Percentiles rank a stretch among this genome's conserved stretches.
Evolutionary conservation across 2,329 filamentous ascomycete genomes (phyloP).

Genomic region (Amauroascus niger): DNA sequence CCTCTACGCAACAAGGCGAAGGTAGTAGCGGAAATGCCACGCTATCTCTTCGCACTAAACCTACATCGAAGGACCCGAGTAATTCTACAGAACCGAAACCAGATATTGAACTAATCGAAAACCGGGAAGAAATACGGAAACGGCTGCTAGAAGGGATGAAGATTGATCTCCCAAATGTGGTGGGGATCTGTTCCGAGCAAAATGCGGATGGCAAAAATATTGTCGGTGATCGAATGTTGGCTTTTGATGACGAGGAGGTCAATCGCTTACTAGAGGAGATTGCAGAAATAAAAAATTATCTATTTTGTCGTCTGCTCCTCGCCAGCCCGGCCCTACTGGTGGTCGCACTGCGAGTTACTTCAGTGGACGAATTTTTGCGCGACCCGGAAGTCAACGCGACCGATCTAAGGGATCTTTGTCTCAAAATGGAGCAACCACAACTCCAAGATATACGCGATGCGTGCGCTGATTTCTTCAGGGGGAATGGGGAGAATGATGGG

Average conservation of each 20-base stretch:
- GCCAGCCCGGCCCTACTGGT: slow-evolving; percentile 40
- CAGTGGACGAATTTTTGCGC: slow-evolving; percentile 39
- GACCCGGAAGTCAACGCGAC: slow-evolving; percentile 35
- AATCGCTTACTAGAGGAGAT: slow-evolving; percentile 38
- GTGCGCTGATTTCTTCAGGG: slow-evolving; percentile 41
- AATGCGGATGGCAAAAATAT: slow-evolving; percentile 27
- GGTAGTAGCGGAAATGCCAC: not conserved
- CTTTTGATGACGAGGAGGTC: slow-evolving; percentile 38
- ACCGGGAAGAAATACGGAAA: slow-evolving; percentile 31
- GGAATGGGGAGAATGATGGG: slow-evolving; percentile 25
- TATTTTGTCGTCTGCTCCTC: slow-evolving; percentile 43
- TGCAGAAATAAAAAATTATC: slow-evolving; percentile 41
- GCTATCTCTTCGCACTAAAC: not conserved
- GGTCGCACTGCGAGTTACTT: slow-evolving; percentile 31
- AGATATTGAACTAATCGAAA: slow-evolving; percentile 38
- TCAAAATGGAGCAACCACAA: slow-evolving; percentile 41
- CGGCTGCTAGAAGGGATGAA: slow-evolving; percentile 36
- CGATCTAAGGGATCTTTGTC: slow-evolving; percentile 40
- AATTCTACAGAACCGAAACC: slow-evolving; percentile 21
- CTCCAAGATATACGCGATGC: slow-evolving; percentile 44
- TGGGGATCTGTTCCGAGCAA: slow-evolving; percentile 6
- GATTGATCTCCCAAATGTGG: slow-evolving; percentile 19
- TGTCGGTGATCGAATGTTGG: slow-evolving; percentile 27
- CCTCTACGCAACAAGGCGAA: not conserved
- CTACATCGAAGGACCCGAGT: slow-evolving; percentile 10